phyloP scores from a whole-genome alignment of 805 yeast genomes.

The Phaffomyces opuntiae region DNA sequence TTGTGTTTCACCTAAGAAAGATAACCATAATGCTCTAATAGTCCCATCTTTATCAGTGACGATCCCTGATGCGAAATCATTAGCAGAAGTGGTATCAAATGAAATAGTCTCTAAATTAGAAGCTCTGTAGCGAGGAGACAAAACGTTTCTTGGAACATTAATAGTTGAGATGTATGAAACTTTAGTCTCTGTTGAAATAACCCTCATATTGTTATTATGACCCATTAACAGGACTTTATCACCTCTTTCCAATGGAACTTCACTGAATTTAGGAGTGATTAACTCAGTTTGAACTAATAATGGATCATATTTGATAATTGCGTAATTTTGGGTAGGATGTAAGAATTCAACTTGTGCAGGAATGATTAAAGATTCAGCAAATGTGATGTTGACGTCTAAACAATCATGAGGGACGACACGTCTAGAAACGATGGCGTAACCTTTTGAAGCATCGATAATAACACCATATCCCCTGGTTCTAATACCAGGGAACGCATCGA shows the following conservation, averaged over 20 bases:
- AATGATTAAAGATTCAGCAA: slow-evolving; percentile 79
- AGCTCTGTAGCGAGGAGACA: slow-evolving; percentile 77
- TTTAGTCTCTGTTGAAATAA: slow-evolving; percentile 66
- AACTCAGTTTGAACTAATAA: slow-evolving; percentile 63
- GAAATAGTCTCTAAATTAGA: slow-evolving; percentile 74
- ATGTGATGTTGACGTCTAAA: slow-evolving; percentile 61
- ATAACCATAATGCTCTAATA: slow-evolving; percentile 78
- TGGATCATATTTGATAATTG: slow-evolving; percentile 79
- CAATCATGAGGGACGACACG: slow-evolving; percentile 75
- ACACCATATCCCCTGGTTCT: slow-evolving; percentile 67
- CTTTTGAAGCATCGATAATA: slow-evolving; percentile 72
- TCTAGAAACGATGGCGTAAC: slow-evolving; percentile 75
- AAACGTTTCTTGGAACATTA: slow-evolving; percentile 60
- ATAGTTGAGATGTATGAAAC: slow-evolving; percentile 72
- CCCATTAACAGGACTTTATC: slow-evolving; percentile 77
- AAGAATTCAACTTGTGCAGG: slow-evolving; percentile 76
- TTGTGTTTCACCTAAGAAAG: slow-evolving; percentile 70
- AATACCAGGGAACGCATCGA: slow-evolving; percentile 68
- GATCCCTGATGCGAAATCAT: slow-evolving; percentile 75
- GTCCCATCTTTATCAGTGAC: slow-evolving; percentile 72
- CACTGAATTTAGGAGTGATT: slow-evolving; percentile 55
- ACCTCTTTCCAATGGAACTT: slow-evolving; percentile 59
- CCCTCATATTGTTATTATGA: slow-evolving; percentile 59
- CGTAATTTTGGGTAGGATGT: slow-evolving; percentile 85
- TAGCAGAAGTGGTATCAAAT: slow-evolving; percentile 64